Conservation (phyloP, 345 rosid species). For the Citropsis articulata region DNA sequence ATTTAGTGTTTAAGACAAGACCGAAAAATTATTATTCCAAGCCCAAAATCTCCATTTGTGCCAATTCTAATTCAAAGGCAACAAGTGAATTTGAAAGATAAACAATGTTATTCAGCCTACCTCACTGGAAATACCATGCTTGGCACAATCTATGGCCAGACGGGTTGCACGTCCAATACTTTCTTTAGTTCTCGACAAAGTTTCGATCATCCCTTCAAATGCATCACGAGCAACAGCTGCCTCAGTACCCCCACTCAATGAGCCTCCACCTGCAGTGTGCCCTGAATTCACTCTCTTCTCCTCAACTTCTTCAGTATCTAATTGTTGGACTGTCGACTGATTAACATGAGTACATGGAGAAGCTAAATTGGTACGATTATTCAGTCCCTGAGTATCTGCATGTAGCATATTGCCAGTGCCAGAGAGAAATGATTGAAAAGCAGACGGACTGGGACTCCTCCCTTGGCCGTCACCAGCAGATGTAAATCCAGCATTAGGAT, state of each 20-base stretch:
- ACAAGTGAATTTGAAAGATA: background rate
- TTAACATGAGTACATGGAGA: slow-evolving; percentile 51
- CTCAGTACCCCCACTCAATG: slow-evolving; percentile 85
- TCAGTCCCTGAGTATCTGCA: slow-evolving; percentile 40
- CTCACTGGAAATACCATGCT: slow-evolving; percentile 92
- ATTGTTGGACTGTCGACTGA: slow-evolving; percentile 35
- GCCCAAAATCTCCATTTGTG: background rate
- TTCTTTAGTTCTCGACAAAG: slow-evolving; percentile 92
- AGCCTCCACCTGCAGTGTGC: slow-evolving; percentile 53
- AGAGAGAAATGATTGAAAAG: slow-evolving; percentile 47
- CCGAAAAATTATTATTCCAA: background rate
- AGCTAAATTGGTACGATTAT: slow-evolving; percentile 29
- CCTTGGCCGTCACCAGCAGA: slow-evolving; percentile 39
- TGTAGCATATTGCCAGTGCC: slow-evolving; percentile 33
- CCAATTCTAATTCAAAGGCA: background rate
- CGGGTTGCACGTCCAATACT: slow-evolving; percentile 98
- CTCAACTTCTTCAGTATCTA: slow-evolving; percentile 58
- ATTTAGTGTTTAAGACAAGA: background rate
- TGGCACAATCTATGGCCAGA: slow-evolving; percentile 93
- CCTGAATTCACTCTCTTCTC: slow-evolving; percentile 67
- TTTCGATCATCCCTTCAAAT: slow-evolving; percentile 99
- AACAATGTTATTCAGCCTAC: slow-evolving; percentile 34
- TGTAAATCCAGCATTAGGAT: slow-evolving; percentile 33
- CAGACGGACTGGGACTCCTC: slow-evolving; percentile 48
- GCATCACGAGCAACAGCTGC: slow-evolving; percentile 96